A percentile compares a stretch with the other conserved stretches of the same genome.
These are phyloP conservation scores for Tetrastigma voinierianum DNA, from an alignment of 164 flowering plant genomes.

Conservation along the genomic window DNA sequence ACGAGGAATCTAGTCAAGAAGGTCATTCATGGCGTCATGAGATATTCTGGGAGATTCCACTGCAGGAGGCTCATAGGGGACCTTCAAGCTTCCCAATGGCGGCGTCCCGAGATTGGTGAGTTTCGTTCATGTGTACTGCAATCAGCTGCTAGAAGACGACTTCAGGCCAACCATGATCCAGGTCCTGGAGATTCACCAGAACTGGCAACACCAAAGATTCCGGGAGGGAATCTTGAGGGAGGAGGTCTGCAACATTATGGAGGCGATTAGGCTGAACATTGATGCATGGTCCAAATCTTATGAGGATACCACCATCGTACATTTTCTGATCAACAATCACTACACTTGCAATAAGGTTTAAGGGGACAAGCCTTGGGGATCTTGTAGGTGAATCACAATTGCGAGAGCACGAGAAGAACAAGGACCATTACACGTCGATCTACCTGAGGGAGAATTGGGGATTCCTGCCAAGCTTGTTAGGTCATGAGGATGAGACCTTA, in stretches of 20 bases:
- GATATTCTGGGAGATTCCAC: constrained; percentile 43
- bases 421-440: constrained; percentile 31
- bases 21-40: constrained; percentile 30
- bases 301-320: constrained; percentile 35
- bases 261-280: constrained; percentile 42
- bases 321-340: constrained; percentile 63
- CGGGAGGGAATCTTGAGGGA: constrained; percentile 26
- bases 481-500: constrained; percentile 17
- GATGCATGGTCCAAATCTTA: constrained; percentile 52
- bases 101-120: constrained; percentile 49
- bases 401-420: constrained; percentile 33
- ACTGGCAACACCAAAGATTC: constrained; percentile 41
- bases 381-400: constrained; percentile 52
- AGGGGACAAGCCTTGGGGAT: constrained; percentile 43
- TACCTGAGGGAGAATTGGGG: constrained; percentile 61
- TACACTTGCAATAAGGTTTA: constrained; percentile 32
- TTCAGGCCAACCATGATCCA: constrained; percentile 43
- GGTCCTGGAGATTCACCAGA: constrained; percentile 38
- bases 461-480: constrained; percentile 27
- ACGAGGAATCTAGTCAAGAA: constrained; percentile 34
- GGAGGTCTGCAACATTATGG: constrained; percentile 32
- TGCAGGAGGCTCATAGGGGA: constrained; percentile 48
- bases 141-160: constrained; percentile 37
- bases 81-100: constrained; percentile 47
- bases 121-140: constrained; percentile 52